Conservation (phyloP, 2,329 filamentous ascomycete species). For the Trichoderma sp. region DNA sequence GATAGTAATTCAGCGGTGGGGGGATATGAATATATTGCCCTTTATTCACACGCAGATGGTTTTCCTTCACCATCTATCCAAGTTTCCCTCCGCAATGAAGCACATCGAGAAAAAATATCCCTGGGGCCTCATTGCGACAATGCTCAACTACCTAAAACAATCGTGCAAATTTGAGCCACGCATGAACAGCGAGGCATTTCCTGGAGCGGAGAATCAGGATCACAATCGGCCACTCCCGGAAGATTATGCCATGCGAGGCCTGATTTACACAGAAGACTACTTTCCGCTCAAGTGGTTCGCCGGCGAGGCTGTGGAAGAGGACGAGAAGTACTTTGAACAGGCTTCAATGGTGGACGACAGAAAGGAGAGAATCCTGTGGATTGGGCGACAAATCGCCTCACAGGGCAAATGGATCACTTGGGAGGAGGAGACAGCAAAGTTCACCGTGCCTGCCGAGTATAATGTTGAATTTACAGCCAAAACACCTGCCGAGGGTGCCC, state of each 20-base stretch:
- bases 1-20: slow-evolving; percentile 54
- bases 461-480: slow-evolving; percentile 39
- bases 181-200: slow-evolving; percentile 51
- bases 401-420: slow-evolving; percentile 51
- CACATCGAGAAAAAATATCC: slow-evolving; percentile 51
- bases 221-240: slow-evolving; percentile 64
- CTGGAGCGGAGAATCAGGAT: slow-evolving; percentile 47
- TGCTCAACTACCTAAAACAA: slow-evolving; percentile 44
- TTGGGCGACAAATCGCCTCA: slow-evolving; percentile 53
- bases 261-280: slow-evolving; percentile 62
- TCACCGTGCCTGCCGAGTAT: slow-evolving; percentile 45
- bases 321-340: slow-evolving; percentile 65
- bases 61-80: slow-evolving; percentile 55
- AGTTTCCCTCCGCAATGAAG: slow-evolving; percentile 46
- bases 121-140: slow-evolving; percentile 51
- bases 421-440: slow-evolving; percentile 42
- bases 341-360: slow-evolving; percentile 61
- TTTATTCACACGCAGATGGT: slow-evolving; percentile 65
- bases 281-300: slow-evolving; percentile 62
- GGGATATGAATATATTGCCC: slow-evolving; percentile 61
- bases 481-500: background rate
- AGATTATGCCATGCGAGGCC: slow-evolving; percentile 67
- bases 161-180: slow-evolving; percentile 38
- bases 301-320: slow-evolving; percentile 63
- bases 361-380: slow-evolving; percentile 61